Evolutionary conservation across 1,284 basidiomycete genomes (phyloP).

Genomic region (Cutaneotrichosporon cavernicola): DNA sequence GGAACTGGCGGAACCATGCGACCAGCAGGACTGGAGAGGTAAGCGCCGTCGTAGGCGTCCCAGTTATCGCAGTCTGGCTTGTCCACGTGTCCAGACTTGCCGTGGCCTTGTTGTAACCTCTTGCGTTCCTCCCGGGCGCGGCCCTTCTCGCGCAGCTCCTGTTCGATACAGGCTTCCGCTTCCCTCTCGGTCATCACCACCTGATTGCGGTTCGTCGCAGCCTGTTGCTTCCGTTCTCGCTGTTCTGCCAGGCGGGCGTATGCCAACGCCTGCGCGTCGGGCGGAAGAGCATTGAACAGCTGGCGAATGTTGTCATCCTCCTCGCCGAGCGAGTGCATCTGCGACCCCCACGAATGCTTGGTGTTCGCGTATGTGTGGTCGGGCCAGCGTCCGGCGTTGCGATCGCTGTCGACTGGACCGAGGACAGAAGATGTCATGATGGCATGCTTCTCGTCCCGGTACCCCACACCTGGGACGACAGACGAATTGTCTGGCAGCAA

Average conservation of each 20-base stretch:
- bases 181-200: neutral
- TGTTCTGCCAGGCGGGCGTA: slow-evolving; percentile 12
- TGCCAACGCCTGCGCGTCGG: slow-evolving; percentile 18
- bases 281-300: slow-evolving; percentile 20
- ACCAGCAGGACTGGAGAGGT: neutral
- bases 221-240: slow-evolving; percentile 2
- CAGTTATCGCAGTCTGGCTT: neutral
- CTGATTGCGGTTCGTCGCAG: slow-evolving; percentile 1
- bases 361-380: neutral
- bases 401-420: neutral
- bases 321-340: neutral
- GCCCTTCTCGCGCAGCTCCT: neutral
- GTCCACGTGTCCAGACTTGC: neutral
- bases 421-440: neutral
- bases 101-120: neutral
- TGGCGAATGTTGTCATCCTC: slow-evolving; percentile 14
- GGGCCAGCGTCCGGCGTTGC: neutral
- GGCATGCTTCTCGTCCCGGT: slow-evolving; percentile 3
- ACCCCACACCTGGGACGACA: neutral
- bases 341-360: neutral
- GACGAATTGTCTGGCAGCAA: neutral
- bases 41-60: neutral
- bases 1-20: neutral
- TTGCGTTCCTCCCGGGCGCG: neutral
- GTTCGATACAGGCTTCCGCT: neutral